Conservation (phyloP, 345 rosid species). For the Clausena lansium region DNA sequence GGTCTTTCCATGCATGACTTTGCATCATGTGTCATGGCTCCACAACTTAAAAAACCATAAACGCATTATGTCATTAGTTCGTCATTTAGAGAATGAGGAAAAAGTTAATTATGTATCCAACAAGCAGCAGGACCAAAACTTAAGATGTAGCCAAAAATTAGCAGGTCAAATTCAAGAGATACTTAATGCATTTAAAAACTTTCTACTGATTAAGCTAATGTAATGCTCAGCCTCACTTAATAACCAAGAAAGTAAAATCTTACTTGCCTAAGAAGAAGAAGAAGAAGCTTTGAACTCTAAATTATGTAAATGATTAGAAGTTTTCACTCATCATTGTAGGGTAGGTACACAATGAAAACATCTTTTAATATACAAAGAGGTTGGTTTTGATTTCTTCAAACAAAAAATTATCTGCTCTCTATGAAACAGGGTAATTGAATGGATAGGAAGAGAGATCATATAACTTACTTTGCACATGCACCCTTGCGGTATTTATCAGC, state of each 20-base stretch:
- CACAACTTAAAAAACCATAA: conserved; percentile 37
- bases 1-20: conserved; percentile 90
- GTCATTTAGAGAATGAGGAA: not conserved
- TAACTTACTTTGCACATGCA: conserved; percentile 65
- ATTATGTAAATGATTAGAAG: not conserved
- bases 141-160: not conserved
- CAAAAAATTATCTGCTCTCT: not conserved
- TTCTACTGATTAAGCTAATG: not conserved
- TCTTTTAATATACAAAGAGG: not conserved
- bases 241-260: not conserved
- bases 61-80: not conserved
- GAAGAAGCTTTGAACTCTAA: not conserved
- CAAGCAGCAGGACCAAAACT: not conserved
- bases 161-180: not conserved
- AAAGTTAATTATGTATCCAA: not conserved
- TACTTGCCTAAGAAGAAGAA: not conserved
- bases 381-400: not conserved
- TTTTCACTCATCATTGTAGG: not conserved
- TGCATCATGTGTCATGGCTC: conserved; percentile 82
- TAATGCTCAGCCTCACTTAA: not conserved
- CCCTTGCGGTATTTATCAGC: conserved; percentile 77
- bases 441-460: not conserved
- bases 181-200: not conserved
- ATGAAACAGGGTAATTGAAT: not conserved
- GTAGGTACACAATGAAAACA: not conserved